Percentiles rank a stretch among this genome's conserved stretches.
Evolutionary conservation across 2,329 filamentous ascomycete species (phyloP).

Genomic region (Phialophora tarda): DNA sequence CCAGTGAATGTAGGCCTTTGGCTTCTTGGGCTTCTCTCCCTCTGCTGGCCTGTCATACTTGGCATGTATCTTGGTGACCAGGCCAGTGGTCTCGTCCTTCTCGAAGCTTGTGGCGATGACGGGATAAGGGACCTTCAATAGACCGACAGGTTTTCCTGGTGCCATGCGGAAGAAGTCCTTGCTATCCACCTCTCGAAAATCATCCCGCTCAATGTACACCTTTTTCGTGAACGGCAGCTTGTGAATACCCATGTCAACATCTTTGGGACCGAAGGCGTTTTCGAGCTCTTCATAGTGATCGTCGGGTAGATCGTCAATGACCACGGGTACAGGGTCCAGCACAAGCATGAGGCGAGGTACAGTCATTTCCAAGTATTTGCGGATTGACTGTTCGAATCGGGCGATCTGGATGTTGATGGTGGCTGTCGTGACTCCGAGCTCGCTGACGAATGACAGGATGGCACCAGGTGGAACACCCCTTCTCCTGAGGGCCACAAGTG

Average conservation of each 20-base stretch:
- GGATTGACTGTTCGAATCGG: conserved; percentile 84
- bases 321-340: conserved; percentile 79
- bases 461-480: conserved; percentile 87
- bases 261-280: conserved; percentile 82
- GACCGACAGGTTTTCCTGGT: conserved; percentile 74
- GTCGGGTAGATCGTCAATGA: conserved; percentile 78
- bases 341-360: conserved; percentile 90
- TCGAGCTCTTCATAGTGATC: conserved; percentile 68
- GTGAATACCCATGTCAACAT: conserved; percentile 62
- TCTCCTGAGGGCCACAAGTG: conserved; percentile 79
- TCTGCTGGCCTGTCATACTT: conserved; percentile 70
- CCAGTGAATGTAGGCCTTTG: conserved; percentile 91
- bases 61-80: conserved; percentile 70
- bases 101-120: conserved; percentile 71
- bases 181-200: conserved; percentile 75
- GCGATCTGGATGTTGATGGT: conserved; percentile 77
- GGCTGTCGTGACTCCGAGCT: conserved; percentile 86
- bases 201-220: conserved; percentile 81
- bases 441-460: conserved; percentile 86
- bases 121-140: conserved; percentile 72
- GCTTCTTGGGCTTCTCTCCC: conserved; percentile 64
- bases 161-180: conserved; percentile 79
- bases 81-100: conserved; percentile 68
- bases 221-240: conserved; percentile 72
- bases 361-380: conserved; percentile 83